Base-by-base conservation (phyloP, 2,329 filamentous ascomycete species). In the Fonsecaea monophora region DNA sequence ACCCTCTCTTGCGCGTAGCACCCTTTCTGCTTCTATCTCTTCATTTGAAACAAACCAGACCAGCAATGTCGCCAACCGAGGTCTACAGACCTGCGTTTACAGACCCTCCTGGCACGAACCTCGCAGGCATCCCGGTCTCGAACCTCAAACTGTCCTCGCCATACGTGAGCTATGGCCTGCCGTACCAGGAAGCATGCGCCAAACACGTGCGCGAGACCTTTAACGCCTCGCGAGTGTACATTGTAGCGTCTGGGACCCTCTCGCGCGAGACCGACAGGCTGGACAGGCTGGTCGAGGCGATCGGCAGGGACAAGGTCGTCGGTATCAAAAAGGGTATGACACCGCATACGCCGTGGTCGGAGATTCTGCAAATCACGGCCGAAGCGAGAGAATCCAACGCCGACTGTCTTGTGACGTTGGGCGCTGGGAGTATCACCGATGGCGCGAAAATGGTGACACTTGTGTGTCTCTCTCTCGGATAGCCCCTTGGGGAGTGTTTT, bases 351-450 rank as follows among this genome's bases (percentile, higher is more conserved):
- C 78, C 82, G 4, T 86, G 82, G 78, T 80, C 80, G 0, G 83
- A 87, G 66, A 79, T 86, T 6, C 70, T 86, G 0, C 77, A 83
- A 42, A 78, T 85, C 32, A 77, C 80, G 1, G 71, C 76, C 0
- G 82, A 85, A 25, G 78, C 78, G 1, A 50, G 32, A 55, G 37
- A 62, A 6, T 21, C 54, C 25, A 68, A 70, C 0, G 72, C 71
- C 8, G 84, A 87, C 74, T 78, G 83, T 45, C 71, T 87, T 5
- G 73, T 87, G 10, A 87, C 85, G 0, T 72, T 87, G 2, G 85
- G 86, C 3, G 84, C 79, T 0, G 84, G 85, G 0, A 85, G 82
- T 54, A 72, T 87, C 21, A 86, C 83, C 0, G 84, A 87, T 71
- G 84, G 78, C 0, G 84, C 84, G 0, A 87, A 87, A 73, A 77